Evolutionary conservation across 805 yeast genomes (phyloP), one percentile per base, ranked within the genome.

Genomic region (Wickerhamiella slavikovae): DNA sequence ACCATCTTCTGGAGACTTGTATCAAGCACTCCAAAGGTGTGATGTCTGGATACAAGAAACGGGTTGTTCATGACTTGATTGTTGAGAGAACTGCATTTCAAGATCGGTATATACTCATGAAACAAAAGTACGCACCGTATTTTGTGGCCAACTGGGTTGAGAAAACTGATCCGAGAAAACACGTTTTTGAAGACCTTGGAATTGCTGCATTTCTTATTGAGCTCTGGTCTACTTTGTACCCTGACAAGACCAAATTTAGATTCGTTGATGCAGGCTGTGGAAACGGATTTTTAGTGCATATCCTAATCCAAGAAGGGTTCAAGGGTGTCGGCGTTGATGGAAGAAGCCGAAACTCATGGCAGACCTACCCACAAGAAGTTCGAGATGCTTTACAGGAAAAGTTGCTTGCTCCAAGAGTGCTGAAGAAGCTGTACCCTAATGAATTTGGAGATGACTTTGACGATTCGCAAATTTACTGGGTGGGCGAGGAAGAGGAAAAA

Each of bases 241-340:
- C 52, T 15, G 38, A 44, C 8, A 39, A 48, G 20, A 41, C 46
- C 4, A 54, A 53, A 3, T 69, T 75, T 41, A 72, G 71, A 41
- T 85, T 83, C 47, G 62, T 85, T 38, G 96, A 85, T 53, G 49
- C 85, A 31, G 96, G 96, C 1, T 85, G 96, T 54, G 96, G 96
- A 5, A 85, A 85, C 52, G 96, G 96, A 6, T 58, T 79, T 11
- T 52, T 85, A 26, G 91, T 79, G 8, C 66, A 78, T 41, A 65
- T 85, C 17, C 55, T 85, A 28, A 54, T 64, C 5, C 55, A 58
- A 58, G 96, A 85, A 52, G 95, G 95, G 0, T 77, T 66, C 41
- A 55, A 44, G 21, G 95, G 96, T 3, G 48, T 62, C 22, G 96
- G 96, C 10, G 69, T 83, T 16, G 96, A 85, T 54, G 94, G 93